phyloP scores from a whole-genome alignment of 1,139 yeast genomes.

The Blastobotrys serpentis region DNA sequence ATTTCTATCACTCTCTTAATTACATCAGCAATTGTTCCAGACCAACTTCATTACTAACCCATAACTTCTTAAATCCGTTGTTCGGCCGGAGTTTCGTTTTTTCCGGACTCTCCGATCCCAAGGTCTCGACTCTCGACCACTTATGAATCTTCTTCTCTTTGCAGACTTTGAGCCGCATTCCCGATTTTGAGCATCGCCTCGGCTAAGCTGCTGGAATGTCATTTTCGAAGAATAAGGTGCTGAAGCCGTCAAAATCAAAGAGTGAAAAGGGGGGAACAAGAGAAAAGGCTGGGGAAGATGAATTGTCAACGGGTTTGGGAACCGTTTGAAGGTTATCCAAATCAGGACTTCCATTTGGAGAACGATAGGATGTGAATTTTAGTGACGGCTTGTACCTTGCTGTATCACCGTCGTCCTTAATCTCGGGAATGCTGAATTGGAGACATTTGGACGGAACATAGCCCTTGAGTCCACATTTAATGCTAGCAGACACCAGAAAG shows the following conservation, averaged over 20 bases:
- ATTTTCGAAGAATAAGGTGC: neutral
- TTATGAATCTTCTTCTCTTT: too few relatives aligned
- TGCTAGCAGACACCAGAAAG: slow-evolving; percentile 8
- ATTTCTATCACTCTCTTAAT: too few relatives aligned
- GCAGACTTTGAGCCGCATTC: too few relatives aligned
- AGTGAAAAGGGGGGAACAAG: neutral
- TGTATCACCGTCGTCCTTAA: neutral
- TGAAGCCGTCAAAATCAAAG: neutral
- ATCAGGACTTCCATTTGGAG: neutral
- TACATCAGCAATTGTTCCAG: too few relatives aligned
- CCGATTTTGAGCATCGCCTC: too few relatives aligned
- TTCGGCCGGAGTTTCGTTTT: too few relatives aligned
- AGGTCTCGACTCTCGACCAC: neutral
- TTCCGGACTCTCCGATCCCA: too few relatives aligned
- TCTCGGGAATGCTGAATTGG: neutral
- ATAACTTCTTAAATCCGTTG: too few relatives aligned
- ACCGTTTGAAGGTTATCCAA: too few relatives aligned
- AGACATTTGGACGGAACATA: slow-evolving; percentile 8
- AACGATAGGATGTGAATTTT: neutral
- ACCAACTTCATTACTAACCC: too few relatives aligned
- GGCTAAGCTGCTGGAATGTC: too few relatives aligned
- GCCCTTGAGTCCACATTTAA: slow-evolving; percentile 3
- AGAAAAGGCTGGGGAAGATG: too few relatives aligned
- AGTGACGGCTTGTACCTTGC: slow-evolving; percentile 5
- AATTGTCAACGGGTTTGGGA: neutral